Base-by-base conservation (phyloP, 1,139 yeast species). In the Saccharomyces pastorianus region DNA sequence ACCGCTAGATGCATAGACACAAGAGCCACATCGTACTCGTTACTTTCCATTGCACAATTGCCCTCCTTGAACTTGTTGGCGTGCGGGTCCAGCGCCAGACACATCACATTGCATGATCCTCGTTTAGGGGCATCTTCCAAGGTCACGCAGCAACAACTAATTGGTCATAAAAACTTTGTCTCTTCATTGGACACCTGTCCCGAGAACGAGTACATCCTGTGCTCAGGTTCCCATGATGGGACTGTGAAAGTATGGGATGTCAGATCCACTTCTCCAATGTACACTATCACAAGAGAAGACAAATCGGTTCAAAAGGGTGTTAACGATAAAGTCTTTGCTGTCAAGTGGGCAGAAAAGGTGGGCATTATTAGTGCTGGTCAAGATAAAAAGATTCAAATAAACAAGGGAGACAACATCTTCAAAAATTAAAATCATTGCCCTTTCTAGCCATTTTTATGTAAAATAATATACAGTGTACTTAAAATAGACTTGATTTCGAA, bases 211-310 rank as follows among this genome's bases (percentile, higher is more conserved):
- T 84, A 88, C 71, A 82, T 89, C 84, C 80, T 93, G 66, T 83
- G 89, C 23, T 87, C 96, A 7, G 96, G 87, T 17, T 89, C 97
- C 11, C 96, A 90, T 68, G 99, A 93, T 71, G 97, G 98, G 27
- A 87, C 96, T 1, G 95, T 87, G 47, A 85, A 90, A 63, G 86
- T 93, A 23, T 93, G 99, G 99, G 99, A 93, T 71, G 80, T 91
- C 11, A 82, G 99, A 66, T 86, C 96, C 2, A 88, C 84, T 60
- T 81, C 84, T 64, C 79, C 95, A n/a, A 76, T 90, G 73, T 88
- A 86, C 70, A 88, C 95, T 13, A 82, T 91, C 52, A 80, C 88
- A 27, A 81, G 96, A 69, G 83, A 85, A 62, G 76, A 79, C 34
- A 67, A 70, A 31, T 73, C 73, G 20, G 67, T 70, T 61, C 54